Evolutionary conservation across 2,329 filamentous ascomycete species (phyloP), one percentile per base, ranked within the genome.

Genomic region (Trichoderma atroviride): DNA sequence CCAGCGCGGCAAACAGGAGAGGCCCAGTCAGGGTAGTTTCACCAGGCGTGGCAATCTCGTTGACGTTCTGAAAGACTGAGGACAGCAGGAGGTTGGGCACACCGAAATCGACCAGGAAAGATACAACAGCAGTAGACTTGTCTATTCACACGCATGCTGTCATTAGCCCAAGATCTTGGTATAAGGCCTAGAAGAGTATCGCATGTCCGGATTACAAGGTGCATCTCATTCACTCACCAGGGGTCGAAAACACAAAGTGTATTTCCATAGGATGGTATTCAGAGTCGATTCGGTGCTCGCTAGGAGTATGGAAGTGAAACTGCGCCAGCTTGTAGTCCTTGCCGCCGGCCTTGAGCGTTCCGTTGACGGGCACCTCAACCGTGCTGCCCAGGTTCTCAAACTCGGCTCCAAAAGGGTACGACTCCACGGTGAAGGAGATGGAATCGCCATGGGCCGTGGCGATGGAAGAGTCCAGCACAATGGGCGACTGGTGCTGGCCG

Each of bases 241-340:
- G 67, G 14, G 72, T 73, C 11, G 72, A 19, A 64, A 76, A 78
- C 1, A 77, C 77, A 72, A 78, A 74, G 69, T 78, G 75, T 71
- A 74, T 72, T 74, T 80, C 72, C 76, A 77, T 76, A 29, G 75
- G 74, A 58, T 72, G 68, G 59, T 74, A 76, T 0, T 71, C 72
- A 9, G 81, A 76, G 74, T 82, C 72, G 75, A 88, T 79, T 58
- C 83, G 81, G 73, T 89, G 87, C 79, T 89, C 87, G 55, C 85
- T 85, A 0, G 87, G 86, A 0, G 85, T 85, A 74, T 89, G 87
- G 78, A 89, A 87, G 76, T 89, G 87, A 78, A 88, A 88, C 72
- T 89, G 87, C 58, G 78, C 78, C 16, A 88, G 79, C 0, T 72
- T 74, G 75, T 83, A 87, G 19, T 78, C 74, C 19, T 76, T 76